Evolutionary conservation across 169 alveolate species (phyloP).

Genomic region (Plasmodium chabaudi): DNA sequence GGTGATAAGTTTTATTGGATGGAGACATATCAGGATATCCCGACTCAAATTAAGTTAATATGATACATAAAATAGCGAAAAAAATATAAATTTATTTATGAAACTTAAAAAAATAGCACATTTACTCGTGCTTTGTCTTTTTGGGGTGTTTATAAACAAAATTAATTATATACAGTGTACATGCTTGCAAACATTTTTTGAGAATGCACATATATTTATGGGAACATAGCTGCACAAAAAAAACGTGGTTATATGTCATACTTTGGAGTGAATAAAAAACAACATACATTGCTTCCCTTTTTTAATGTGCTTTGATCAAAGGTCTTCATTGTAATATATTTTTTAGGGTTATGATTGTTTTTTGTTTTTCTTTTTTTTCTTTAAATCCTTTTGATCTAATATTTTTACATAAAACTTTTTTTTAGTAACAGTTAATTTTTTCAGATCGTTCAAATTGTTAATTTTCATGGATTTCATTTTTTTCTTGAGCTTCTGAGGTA

Average conservation of each 20-base stretch:
- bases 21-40: conserved; percentile 53
- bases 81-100: too few relatives aligned
- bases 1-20: conserved; percentile 71
- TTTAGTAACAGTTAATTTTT: conserved; percentile 71
- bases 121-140: too few relatives aligned
- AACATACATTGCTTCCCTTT: not conserved
- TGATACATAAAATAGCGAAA: not conserved
- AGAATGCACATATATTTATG: too few relatives aligned
- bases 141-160: not conserved
- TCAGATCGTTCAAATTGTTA: conserved; percentile 33
- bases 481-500: conserved; percentile 59
- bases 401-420: conserved; percentile 58
- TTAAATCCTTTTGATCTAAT: conserved; percentile 52
- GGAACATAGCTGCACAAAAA: too few relatives aligned
- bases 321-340: too few relatives aligned
- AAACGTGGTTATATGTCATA: too few relatives aligned
- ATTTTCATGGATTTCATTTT: conserved; percentile 59
- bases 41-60: conserved; percentile 51
- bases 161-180: not conserved
- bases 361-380: conserved; percentile 13
- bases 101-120: too few relatives aligned
- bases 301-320: not conserved
- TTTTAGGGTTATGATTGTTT: not conserved
- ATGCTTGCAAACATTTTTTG: too few relatives aligned
- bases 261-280: not conserved